phyloP scores from a whole-genome alignment of 2,329 filamentous ascomycete species.

The Apiospora rasikravindrae region DNA sequence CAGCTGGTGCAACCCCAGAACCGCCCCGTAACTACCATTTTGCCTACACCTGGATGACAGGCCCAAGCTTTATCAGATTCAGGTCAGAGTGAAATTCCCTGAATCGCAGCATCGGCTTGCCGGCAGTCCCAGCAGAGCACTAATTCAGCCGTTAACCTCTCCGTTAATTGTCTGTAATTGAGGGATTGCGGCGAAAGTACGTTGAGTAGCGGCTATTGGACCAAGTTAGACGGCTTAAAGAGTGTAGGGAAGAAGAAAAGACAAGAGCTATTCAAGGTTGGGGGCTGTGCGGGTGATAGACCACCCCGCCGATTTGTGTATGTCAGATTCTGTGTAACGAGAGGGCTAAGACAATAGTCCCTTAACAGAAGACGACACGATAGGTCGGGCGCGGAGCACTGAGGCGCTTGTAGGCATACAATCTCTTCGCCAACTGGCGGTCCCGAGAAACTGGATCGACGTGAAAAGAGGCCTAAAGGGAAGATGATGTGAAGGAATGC shows the following conservation, averaged over 20 bases:
- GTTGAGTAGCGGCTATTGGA: background rate
- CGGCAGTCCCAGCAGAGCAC: background rate
- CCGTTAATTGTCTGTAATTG: background rate
- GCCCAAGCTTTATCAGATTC: background rate
- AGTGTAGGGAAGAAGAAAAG: background rate
- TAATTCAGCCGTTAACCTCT: background rate
- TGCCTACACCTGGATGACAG: background rate
- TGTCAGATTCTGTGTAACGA: constrained; percentile 3
- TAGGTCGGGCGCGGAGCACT: background rate
- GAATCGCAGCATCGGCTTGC: background rate
- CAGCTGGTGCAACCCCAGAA: constrained; percentile 12
- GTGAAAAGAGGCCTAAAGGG: background rate
- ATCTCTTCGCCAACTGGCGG: constrained; percentile 9
- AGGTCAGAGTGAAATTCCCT: background rate
- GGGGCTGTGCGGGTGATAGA: background rate
- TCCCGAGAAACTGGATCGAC: constrained; percentile 14
- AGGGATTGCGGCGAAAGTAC: background rate
- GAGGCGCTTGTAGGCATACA: background rate
- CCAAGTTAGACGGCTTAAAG: background rate
- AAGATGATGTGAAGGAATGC: background rate
- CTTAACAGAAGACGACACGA: background rate
- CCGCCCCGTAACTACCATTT: constrained; percentile 3
- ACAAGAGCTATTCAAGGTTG: background rate
- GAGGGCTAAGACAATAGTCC: background rate
- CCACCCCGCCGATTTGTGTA: background rate